Percentiles rank a stretch among this genome's conserved stretches.
Conservation (phyloP, 2,329 filamentous ascomycete species). For the Aspergillus thermomutatus region DNA sequence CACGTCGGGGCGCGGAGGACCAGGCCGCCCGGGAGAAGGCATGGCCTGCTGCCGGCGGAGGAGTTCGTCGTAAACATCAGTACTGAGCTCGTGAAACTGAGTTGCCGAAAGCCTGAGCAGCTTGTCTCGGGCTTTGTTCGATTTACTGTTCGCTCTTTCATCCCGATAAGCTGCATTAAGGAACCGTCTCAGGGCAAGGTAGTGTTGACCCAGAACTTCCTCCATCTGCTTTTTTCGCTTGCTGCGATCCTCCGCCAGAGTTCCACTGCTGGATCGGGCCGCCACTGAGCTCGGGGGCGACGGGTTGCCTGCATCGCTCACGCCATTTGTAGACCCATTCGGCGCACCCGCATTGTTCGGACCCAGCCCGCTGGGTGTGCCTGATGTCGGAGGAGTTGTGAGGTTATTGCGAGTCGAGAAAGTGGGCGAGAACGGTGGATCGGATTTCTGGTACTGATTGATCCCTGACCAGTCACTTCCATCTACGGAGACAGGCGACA, state of each 20-base stretch:
- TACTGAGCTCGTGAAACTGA: constrained; percentile 96
- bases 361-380: constrained; percentile 51
- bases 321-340: constrained; percentile 22
- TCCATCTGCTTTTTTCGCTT: constrained; percentile 60
- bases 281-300: constrained; percentile 88
- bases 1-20: constrained; percentile 42
- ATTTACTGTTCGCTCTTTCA: constrained; percentile 68
- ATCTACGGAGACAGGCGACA: constrained; percentile 77
- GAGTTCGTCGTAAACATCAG: constrained; percentile 94
- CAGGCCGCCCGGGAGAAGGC: constrained; percentile 38
- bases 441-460: constrained; percentile 59
- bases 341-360: constrained; percentile 50
- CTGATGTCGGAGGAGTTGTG: constrained; percentile 68
- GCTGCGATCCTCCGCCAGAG: constrained; percentile 61
- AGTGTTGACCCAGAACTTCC: constrained; percentile 74
- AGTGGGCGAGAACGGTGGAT: constrained; percentile 44
- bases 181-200: constrained; percentile 72
- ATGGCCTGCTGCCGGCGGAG: constrained; percentile 74
- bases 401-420: constrained; percentile 51
- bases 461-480: constrained; percentile 78
- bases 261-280: constrained; percentile 70
- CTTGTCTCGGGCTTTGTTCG: constrained; percentile 92
- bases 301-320: constrained; percentile 49
- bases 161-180: constrained; percentile 68
- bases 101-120: constrained; percentile 82